phyloP scores from a whole-genome alignment of 495 filamentous ascomycete species.

The Choiromyces venosus region DNA sequence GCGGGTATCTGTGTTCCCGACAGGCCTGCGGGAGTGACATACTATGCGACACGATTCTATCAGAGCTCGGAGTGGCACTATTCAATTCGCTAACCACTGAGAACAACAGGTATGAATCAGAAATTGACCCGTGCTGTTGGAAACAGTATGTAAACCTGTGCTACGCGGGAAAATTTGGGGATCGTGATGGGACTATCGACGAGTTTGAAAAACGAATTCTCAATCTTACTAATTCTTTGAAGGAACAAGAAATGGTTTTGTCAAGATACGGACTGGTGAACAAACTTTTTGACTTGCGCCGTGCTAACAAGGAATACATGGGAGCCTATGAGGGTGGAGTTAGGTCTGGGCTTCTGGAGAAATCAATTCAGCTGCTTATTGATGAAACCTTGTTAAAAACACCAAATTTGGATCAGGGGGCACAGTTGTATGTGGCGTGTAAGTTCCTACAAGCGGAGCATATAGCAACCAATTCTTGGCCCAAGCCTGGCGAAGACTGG shows the following conservation, averaged over 20 bases:
- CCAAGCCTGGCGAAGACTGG: neutral
- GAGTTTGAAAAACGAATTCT: neutral
- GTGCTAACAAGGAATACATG: neutral
- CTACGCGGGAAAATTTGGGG: conserved; percentile 5
- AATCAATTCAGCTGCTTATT: conserved; percentile 11
- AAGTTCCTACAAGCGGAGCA: conserved; percentile 10
- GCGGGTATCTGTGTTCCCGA: too few relatives aligned
- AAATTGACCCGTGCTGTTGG: conserved; percentile 12
- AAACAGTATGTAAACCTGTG: conserved; percentile 17
- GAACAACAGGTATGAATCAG: conserved; percentile 1
- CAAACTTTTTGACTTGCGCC: conserved; percentile 8
- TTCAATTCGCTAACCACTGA: neutral
- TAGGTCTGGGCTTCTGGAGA: conserved; percentile 7
- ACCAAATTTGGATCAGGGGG: neutral
- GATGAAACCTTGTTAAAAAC: neutral
- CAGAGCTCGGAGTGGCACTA: neutral
- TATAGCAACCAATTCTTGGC: neutral
- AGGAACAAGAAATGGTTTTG: conserved; percentile 9
- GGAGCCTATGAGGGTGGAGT: conserved; percentile 21
- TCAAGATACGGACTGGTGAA: conserved; percentile 23
- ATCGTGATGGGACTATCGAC: neutral
- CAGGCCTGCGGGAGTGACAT: too few relatives aligned
- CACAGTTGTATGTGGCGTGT: neutral
- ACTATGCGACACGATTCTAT: too few relatives aligned
- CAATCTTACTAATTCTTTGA: neutral